These are phyloP conservation scores for Flueggea neowawraea DNA, from an alignment of 441 rosid species.

Conservation along the genomic window DNA sequence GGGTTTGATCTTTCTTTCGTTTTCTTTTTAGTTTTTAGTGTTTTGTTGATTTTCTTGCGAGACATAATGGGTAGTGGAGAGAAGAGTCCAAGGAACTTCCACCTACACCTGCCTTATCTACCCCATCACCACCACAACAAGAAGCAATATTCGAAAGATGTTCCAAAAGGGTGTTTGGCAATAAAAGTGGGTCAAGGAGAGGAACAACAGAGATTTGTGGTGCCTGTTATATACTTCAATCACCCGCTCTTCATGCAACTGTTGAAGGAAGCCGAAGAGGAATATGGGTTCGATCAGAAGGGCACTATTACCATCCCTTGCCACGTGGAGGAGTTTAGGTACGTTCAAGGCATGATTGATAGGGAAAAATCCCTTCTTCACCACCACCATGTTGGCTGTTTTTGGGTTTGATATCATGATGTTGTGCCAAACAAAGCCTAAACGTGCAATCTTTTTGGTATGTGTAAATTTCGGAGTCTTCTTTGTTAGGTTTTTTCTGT, in stretches of 20 bases:
- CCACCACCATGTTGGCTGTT: conserved; percentile 56
- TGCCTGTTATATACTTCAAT: conserved; percentile 85
- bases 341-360: conserved; percentile 69
- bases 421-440: not conserved
- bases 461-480: conserved; percentile 16
- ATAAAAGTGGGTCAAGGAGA: conserved; percentile 81
- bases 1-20: conserved; percentile 2
- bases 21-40: not conserved
- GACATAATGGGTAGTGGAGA: conserved; percentile 50
- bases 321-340: conserved; percentile 73
- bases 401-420: conserved; percentile 48
- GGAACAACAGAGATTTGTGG: conserved; percentile 68
- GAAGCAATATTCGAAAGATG: conserved; percentile 47
- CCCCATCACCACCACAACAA: conserved; percentile 26
- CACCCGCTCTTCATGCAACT: conserved; percentile 86
- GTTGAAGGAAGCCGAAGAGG: conserved; percentile 86
- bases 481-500: conserved; percentile 3
- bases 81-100: conserved; percentile 43
- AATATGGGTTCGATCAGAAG: conserved; percentile 88
- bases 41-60: not conserved
- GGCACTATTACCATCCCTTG: conserved; percentile 92
- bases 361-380: conserved; percentile 50
- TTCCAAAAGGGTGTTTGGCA: conserved; percentile 90
- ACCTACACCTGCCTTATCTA: conserved; percentile 46
- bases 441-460: not conserved